Evolutionary conservation across 2,329 filamentous ascomycete species (phyloP).

Genomic region (Aureobasidium musti): DNA sequence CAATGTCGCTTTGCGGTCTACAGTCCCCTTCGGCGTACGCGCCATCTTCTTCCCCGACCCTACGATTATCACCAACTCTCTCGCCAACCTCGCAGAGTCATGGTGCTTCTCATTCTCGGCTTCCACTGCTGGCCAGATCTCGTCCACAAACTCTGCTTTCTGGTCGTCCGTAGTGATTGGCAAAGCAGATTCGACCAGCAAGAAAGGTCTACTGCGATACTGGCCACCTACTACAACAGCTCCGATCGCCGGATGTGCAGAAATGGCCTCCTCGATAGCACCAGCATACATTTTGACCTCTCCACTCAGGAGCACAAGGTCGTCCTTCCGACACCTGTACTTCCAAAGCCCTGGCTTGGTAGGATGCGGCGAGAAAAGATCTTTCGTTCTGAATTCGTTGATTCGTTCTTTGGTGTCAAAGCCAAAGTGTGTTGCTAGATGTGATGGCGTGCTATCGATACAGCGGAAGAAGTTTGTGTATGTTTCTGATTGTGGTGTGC

Average conservation of each 20-base stretch:
- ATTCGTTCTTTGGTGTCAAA: not conserved
- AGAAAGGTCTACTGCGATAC: slow-evolving; percentile 17
- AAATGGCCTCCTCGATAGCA: slow-evolving; percentile 17
- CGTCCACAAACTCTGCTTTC: slow-evolving; percentile 12
- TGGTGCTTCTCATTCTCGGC: slow-evolving; percentile 20
- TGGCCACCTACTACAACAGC: slow-evolving; percentile 23
- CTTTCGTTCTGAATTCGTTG: slow-evolving; percentile 25
- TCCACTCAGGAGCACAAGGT: slow-evolving; percentile 22
- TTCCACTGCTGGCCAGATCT: slow-evolving; percentile 18
- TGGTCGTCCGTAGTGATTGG: not conserved
- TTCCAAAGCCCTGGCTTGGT: slow-evolving; percentile 16
- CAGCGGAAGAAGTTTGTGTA: slow-evolving; percentile 25
- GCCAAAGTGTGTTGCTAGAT: not conserved
- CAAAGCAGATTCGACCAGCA: slow-evolving; percentile 18
- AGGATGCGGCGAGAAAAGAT: slow-evolving; percentile 25
- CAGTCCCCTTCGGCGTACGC: slow-evolving; percentile 15
- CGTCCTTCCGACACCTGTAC: slow-evolving; percentile 26
- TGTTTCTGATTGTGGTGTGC: slow-evolving; percentile 6
- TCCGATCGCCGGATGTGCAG: slow-evolving; percentile 1
- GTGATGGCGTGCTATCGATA: slow-evolving; percentile 13
- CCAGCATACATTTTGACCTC: slow-evolving; percentile 29
- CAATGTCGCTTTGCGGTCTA: slow-evolving; percentile 22
- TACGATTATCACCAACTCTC: slow-evolving; percentile 3
- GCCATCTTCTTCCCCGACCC: slow-evolving; percentile 8
- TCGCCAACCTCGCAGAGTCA: slow-evolving; percentile 8